phyloP scores from a whole-genome alignment of 106 monocot genomes.

The Phalaenopsis equestris region DNA sequence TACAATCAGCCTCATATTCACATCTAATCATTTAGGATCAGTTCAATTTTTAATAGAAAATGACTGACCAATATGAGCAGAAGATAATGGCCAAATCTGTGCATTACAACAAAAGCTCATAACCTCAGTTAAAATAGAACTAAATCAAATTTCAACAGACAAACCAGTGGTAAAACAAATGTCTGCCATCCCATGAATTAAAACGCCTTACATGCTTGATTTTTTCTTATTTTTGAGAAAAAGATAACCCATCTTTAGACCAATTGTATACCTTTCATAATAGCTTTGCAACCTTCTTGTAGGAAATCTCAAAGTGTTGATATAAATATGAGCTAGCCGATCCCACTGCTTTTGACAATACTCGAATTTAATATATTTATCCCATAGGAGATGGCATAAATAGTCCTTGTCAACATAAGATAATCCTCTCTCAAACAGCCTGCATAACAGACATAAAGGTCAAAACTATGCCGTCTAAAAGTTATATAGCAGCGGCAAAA shows the following conservation, averaged over 20 bases:
- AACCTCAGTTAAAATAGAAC: not conserved
- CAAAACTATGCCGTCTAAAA: not conserved
- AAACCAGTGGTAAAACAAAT: not conserved
- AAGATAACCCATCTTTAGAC: not conserved
- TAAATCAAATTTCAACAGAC: not conserved
- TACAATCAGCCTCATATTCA: not conserved
- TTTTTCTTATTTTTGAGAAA: not conserved
- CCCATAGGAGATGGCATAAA: conserved; percentile 65
- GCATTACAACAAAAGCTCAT: not conserved
- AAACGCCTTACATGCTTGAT: not conserved
- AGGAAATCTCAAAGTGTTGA: conserved; percentile 7
- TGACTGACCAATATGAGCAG: not conserved
- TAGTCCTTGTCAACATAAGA: conserved; percentile 78
- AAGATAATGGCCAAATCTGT: not conserved
- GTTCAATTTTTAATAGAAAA: not conserved
- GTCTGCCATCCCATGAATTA: not conserved
- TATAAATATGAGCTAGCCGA: conserved; percentile 7
- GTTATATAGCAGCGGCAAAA: not conserved
- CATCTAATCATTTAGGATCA: not conserved
- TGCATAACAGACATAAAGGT: conserved; percentile 16
- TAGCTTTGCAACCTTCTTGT: conserved; percentile 8
- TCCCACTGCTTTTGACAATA: conserved; percentile 26
- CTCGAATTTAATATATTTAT: conserved; percentile 88
- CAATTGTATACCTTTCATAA: conserved; percentile 6
- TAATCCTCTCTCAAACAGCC: conserved; percentile 72